A percentile compares a stretch with the other conserved stretches of the same genome.
Conservation (phyloP, 228 moss, liverwort and hornwort species). For the Sphagnum magellanicum region DNA sequence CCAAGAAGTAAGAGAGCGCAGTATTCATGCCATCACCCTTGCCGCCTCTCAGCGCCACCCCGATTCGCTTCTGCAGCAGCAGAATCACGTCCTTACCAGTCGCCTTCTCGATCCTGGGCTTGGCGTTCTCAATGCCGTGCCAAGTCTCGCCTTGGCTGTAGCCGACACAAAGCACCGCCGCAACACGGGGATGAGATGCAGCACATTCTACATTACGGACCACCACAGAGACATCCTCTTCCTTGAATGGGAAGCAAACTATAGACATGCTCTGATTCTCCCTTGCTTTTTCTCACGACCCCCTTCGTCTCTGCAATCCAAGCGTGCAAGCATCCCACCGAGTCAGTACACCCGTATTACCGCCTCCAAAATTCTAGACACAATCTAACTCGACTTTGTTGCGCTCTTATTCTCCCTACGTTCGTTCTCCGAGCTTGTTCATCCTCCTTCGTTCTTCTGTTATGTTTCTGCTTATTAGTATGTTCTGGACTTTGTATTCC, state of each 20-base stretch:
- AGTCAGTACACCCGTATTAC: no score
- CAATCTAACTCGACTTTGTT: no score
- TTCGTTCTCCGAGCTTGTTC: background rate
- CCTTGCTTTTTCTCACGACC: background rate
- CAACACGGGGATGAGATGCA: constrained; percentile 32
- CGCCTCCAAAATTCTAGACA: no score
- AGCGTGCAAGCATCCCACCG: no score
- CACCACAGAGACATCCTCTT: constrained; percentile 46
- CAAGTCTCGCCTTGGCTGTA: constrained; percentile 42
- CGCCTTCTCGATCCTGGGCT: constrained; percentile 11
- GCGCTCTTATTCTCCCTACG: no score
- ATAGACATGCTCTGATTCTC: constrained; percentile 37
- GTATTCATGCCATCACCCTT: constrained; percentile 56
- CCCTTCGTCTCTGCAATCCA: no score
- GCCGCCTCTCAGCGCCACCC: constrained; percentile 18
- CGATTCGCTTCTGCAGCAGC: constrained; percentile 25
- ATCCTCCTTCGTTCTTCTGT: background rate
- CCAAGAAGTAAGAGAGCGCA: constrained; percentile 27
- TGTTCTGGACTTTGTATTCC: no score
- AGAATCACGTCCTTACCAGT: constrained; percentile 19
- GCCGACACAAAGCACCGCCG: constrained; percentile 32
- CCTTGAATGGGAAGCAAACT: constrained; percentile 54
- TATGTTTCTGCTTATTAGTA: no score
- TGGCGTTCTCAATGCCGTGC: constrained; percentile 29
- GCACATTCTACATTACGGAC: constrained; percentile 37